These are phyloP conservation scores for Termitomyces sp. DNA, from an alignment of 768 basidiomycete species.

Conservation along the genomic window DNA sequence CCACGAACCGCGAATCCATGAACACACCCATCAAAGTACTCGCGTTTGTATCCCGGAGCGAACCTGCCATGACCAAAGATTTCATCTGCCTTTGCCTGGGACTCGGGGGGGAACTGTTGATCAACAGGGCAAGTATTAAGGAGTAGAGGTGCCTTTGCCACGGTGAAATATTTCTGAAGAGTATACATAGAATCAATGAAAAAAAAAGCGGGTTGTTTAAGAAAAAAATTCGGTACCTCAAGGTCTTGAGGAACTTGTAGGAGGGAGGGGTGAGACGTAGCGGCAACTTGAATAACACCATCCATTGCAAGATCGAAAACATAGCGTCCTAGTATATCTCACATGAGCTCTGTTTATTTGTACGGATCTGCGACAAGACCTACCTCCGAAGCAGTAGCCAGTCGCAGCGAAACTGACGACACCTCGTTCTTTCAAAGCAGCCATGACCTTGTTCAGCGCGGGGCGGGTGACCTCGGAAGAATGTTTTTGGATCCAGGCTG, in stretches of 20 bases:
- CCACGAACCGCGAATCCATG: constrained; percentile 41
- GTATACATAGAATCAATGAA: too few species aligned
- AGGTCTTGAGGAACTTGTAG: constrained; percentile 55
- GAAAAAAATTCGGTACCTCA: constrained; percentile 30
- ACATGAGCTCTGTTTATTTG: too few species aligned
- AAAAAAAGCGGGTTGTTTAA: too few species aligned
- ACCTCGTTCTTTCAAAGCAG: constrained; percentile 51
- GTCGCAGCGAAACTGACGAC: constrained; percentile 52
- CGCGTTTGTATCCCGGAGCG: constrained; percentile 42
- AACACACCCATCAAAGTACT: constrained; percentile 24
- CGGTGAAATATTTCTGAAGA: too few species aligned
- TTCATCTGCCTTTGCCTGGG: constrained; percentile 39
- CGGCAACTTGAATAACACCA: constrained; percentile 39
- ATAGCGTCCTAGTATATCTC: constrained; percentile 35
- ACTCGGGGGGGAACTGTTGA: constrained; percentile 39
- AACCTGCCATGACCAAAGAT: constrained; percentile 43
- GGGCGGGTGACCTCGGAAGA: constrained; percentile 35
- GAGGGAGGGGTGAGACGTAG: constrained; percentile 58
- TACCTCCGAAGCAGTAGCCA: constrained; percentile 65
- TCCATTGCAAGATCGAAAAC: constrained; percentile 61
- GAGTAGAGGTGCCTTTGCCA: constrained; percentile 37
- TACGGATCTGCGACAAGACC: too few species aligned
- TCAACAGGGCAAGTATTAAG: constrained; percentile 63
- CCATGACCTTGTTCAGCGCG: constrained; percentile 48
- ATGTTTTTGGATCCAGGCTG: constrained; percentile 41